Percentiles rank a stretch among this genome's conserved stretches.
Conservation (phyloP, 345 rosid genomes). For the Lenwebbia sp. region DNA sequence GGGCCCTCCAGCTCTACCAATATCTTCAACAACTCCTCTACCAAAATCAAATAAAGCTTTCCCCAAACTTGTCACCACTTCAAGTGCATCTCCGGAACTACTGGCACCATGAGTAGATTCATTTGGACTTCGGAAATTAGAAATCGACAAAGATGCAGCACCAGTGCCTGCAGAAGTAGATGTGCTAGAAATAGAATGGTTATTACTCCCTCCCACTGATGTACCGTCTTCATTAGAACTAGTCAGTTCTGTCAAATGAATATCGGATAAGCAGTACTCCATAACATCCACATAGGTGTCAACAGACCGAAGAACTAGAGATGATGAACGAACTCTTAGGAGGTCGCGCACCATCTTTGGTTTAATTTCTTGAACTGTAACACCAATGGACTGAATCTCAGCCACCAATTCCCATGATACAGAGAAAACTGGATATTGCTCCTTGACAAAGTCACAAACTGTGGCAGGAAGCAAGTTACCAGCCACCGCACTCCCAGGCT, state of each 20-base stretch:
- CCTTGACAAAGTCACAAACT: constrained; percentile 94
- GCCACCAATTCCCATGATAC: constrained; percentile 87
- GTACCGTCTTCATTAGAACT: constrained; percentile 15
- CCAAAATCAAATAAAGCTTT: constrained; percentile 91
- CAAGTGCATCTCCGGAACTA: constrained; percentile 90
- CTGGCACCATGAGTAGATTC: constrained; percentile 29
- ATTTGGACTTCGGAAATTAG: constrained; percentile 15
- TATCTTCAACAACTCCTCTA: constrained; percentile 85
- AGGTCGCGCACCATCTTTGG: constrained; percentile 96
- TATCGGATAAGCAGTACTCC: constrained; percentile 86
- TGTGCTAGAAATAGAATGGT: constrained; percentile 5
- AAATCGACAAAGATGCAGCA: constrained; percentile 18
- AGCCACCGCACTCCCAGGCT: constrained; percentile 72
- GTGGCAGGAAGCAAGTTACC: constrained; percentile 77
- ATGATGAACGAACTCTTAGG: constrained; percentile 47
- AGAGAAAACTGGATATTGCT: constrained; percentile 84
- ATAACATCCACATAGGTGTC: constrained; percentile 84
- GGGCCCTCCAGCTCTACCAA: constrained; percentile 61
- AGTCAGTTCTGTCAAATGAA: constrained; percentile 36
- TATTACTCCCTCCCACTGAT: constrained; percentile 9
- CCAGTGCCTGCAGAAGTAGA: constrained; percentile 21
- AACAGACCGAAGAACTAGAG: constrained; percentile 69
- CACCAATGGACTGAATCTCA: constrained; percentile 76
- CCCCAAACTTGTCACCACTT: constrained; percentile 86
- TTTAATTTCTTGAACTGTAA: constrained; percentile 65